A percentile compares a stretch with the other conserved stretches of the same genome.
phyloP scores from a whole-genome alignment of 2,329 filamentous ascomycete species.

The Diaporthe ilicicola region DNA sequence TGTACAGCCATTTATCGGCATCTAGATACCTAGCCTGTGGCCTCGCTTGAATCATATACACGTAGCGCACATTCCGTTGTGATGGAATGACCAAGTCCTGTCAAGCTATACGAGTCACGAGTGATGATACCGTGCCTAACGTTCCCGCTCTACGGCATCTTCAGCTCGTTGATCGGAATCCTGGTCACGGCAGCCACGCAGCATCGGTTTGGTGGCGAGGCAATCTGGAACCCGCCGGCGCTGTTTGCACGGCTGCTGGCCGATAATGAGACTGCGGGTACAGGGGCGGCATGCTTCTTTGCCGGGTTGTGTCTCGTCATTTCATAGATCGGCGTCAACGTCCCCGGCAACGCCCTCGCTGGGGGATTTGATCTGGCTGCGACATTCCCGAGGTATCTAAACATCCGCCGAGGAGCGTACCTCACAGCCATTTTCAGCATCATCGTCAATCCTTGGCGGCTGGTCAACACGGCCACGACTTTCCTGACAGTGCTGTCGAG shows the following conservation, averaged over 20 bases:
- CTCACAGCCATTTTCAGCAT: constrained; percentile 47
- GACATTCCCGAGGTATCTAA: constrained; percentile 47
- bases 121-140: too few species aligned
- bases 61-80: too few species aligned
- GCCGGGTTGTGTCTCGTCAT: constrained; percentile 46
- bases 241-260: constrained; percentile 45
- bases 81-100: too few species aligned
- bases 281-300: constrained; percentile 49
- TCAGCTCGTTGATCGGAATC: constrained; percentile 49
- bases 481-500: constrained; percentile 48
- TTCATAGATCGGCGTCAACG: constrained; percentile 49
- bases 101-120: too few species aligned
- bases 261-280: constrained; percentile 43
- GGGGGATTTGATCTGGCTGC: constrained; percentile 51
- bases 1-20: background rate
- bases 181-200: constrained; percentile 51
- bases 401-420: constrained; percentile 49
- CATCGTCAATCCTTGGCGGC: constrained; percentile 49
- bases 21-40: too few species aligned
- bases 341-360: constrained; percentile 47
- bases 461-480: constrained; percentile 47
- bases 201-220: constrained; percentile 44
- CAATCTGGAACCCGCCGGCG: constrained; percentile 49
- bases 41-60: too few species aligned
- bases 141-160: constrained; percentile 47